Conservation (phyloP, 352 stramenopile species). For the Blastocystis sp. region DNA sequence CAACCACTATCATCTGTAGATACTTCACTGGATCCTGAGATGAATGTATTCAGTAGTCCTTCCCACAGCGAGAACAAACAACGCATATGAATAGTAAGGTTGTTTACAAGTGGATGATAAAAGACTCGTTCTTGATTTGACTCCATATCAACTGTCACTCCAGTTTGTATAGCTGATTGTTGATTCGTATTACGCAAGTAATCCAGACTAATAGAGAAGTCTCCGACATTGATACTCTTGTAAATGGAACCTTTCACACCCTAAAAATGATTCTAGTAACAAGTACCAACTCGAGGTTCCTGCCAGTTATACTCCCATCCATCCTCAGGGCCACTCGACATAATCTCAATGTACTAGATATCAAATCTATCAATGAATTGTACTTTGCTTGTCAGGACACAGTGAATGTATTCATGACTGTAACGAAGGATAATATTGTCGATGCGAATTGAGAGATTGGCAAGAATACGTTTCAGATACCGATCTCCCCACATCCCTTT, state of each 20-base stretch:
- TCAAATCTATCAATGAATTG: neutral
- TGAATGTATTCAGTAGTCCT: neutral
- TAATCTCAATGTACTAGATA: conserved; percentile 41
- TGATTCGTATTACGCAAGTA: neutral
- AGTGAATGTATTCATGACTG: conserved; percentile 29
- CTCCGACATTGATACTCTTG: conserved; percentile 53
- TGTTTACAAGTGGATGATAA: conserved; percentile 27
- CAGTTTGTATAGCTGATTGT: no score
- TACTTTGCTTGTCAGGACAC: conserved; percentile 32
- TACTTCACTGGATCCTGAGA: neutral
- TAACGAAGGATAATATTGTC: conserved; percentile 57
- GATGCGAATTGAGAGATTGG: conserved; percentile 36
- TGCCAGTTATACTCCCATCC: conserved; percentile 54
- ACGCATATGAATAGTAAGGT: conserved; percentile 21
- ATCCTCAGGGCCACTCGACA: conserved; percentile 51
- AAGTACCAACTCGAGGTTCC: neutral
- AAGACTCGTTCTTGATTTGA: neutral
- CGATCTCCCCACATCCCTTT: conserved; percentile 37
- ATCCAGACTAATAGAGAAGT: conserved; percentile 33
- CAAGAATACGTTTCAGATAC: conserved; percentile 53
- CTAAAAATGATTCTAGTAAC: neutral
- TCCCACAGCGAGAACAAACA: conserved; percentile 53
- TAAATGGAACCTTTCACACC: conserved; percentile 33
- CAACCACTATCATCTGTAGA: neutral
- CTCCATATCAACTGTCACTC: neutral